A percentile compares a stretch with the other conserved stretches of the same genome.
phyloP scores from a whole-genome alignment of 495 filamentous ascomycete species.

The Tuber melanosporum region DNA sequence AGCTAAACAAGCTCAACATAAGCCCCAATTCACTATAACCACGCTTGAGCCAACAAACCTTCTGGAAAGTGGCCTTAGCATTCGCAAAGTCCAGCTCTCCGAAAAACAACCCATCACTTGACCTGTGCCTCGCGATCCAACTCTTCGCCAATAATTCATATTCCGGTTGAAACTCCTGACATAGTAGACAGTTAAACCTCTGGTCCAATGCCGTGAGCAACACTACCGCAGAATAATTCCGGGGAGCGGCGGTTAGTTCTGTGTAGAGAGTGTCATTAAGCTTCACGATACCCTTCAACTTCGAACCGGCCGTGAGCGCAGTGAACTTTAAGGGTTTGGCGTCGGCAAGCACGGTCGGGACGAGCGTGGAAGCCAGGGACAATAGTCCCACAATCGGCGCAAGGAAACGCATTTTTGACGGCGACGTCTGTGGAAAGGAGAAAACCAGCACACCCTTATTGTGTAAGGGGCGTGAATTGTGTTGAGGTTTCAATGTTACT shows the following conservation, averaged over 20 bases:
- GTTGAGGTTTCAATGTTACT: neutral
- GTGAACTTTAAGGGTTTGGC: conserved; percentile 55
- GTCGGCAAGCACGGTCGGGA: conserved; percentile 49
- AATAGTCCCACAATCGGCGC: conserved; percentile 54
- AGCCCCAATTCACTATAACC: conserved; percentile 5
- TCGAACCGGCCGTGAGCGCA: conserved; percentile 60
- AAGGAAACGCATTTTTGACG: conserved; percentile 33
- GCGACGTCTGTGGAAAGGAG: neutral
- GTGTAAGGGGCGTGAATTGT: neutral
- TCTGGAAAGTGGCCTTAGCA: conserved; percentile 80
- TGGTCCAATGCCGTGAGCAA: conserved; percentile 82
- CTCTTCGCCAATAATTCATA: conserved; percentile 83
- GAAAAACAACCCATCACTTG: conserved; percentile 68
- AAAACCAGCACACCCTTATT: neutral
- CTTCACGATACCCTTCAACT: conserved; percentile 61
- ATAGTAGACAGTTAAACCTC: conserved; percentile 79
- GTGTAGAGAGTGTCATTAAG: conserved; percentile 69
- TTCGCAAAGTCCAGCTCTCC: conserved; percentile 83
- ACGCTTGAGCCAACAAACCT: conserved; percentile 51
- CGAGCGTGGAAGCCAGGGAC: conserved; percentile 51
- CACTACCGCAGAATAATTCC: conserved; percentile 76
- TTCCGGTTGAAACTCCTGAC: conserved; percentile 85
- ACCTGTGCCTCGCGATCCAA: conserved; percentile 76
- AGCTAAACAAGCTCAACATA: conserved; percentile 51
- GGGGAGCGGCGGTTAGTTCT: conserved; percentile 64